Conservation (phyloP, 176 grass and related monocot species). For the Lolium perenne region DNA sequence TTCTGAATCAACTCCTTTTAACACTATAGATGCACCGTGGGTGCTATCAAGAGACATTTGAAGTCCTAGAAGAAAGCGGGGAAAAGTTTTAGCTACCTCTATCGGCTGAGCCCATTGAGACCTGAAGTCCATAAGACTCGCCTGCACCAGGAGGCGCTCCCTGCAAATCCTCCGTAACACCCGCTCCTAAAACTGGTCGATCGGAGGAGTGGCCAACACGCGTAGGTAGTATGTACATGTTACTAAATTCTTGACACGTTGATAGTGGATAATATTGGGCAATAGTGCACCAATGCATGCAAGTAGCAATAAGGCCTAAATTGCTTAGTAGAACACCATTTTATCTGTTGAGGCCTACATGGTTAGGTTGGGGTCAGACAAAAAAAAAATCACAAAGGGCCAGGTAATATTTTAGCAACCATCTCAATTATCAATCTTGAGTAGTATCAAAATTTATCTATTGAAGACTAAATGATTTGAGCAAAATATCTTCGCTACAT, state of each 20-base stretch:
- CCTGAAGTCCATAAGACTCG: neutral
- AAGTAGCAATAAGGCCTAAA: slow-evolving; percentile 9
- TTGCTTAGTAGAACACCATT: neutral
- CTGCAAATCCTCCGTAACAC: neutral
- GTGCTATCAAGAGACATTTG: slow-evolving; percentile 8
- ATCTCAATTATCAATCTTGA: neutral
- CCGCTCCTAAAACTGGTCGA: neutral
- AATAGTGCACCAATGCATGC: neutral
- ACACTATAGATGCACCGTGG: slow-evolving; percentile 3
- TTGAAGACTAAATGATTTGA: neutral
- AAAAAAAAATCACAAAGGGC: neutral
- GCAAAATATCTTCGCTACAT: neutral
- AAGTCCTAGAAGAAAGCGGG: neutral
- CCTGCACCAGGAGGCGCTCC: neutral
- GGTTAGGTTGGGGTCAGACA: neutral
- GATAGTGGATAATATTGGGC: neutral
- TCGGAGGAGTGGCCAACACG: slow-evolving; percentile 15
- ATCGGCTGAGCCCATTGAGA: neutral
- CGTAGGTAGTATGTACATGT: neutral
- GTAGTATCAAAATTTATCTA: neutral
- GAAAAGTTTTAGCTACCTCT: neutral
- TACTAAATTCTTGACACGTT: neutral
- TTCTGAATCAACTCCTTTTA: slow-evolving; percentile 24
- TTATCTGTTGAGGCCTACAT: slow-evolving; percentile 11
- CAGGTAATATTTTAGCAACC: slow-evolving; percentile 20